Percentiles rank a stretch among this genome's conserved stretches.
These are phyloP conservation scores for Pseudopediastrum boryanum DNA, from an alignment of 139 green algal species.

Conservation along the genomic window DNA sequence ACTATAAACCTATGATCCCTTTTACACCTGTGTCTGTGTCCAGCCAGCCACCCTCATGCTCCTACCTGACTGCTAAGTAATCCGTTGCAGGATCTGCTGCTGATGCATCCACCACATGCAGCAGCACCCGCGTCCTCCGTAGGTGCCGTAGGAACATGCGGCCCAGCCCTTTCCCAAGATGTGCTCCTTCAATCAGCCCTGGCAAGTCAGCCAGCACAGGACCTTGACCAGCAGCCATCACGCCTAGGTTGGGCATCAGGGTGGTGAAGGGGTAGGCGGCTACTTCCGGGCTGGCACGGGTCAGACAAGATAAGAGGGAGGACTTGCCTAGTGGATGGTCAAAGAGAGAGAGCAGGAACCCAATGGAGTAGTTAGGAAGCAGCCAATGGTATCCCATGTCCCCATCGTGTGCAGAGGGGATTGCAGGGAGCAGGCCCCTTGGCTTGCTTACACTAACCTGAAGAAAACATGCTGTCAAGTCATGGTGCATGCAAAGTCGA, in stretches of 20 bases:
- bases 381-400: too few relatives aligned
- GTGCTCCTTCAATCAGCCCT: constrained; percentile 85
- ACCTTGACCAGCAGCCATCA: constrained; percentile 49
- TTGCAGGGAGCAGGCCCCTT: too few relatives aligned
- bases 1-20: too few relatives aligned
- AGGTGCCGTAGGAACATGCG: constrained; percentile 91
- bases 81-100: constrained; percentile 71
- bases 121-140: constrained; percentile 66
- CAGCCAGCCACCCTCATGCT: background rate
- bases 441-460: too few relatives aligned
- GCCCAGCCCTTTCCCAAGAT: constrained; percentile 77
- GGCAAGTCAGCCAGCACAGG: constrained; percentile 83
- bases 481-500: too few relatives aligned
- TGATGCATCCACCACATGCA: constrained; percentile 84
- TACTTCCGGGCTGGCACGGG: constrained; percentile 79
- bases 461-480: too few relatives aligned
- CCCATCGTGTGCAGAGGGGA: too few relatives aligned
- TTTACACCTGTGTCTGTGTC: too few relatives aligned
- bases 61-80: constrained; percentile 67
- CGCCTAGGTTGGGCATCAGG: constrained; percentile 93
- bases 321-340: constrained; percentile 64
- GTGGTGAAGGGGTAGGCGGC: constrained; percentile 96
- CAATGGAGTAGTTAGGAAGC: background rate
- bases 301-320: constrained; percentile 77
- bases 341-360: background rate